These are phyloP conservation scores for Cornus suecica DNA, from an alignment of 148 eudicot species.

Conservation along the genomic window DNA sequence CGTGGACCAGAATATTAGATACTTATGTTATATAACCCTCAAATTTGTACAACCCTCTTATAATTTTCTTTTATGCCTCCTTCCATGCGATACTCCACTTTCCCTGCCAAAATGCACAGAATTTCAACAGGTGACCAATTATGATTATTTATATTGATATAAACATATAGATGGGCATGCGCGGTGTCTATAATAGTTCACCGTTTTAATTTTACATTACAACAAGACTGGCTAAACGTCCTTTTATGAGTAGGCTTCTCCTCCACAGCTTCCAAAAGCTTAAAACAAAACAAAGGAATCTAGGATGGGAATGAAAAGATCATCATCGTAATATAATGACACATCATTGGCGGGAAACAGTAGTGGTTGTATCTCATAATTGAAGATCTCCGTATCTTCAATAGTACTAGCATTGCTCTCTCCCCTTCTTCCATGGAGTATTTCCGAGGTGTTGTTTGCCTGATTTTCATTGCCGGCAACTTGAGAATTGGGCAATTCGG, in stretches of 20 bases:
- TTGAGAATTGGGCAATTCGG: not conserved
- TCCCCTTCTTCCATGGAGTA: not conserved
- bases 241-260: slow-evolving; percentile 2
- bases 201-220: not conserved
- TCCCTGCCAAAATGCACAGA: no score
- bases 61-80: no score
- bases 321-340: slow-evolving; percentile 3
- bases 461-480: not conserved
- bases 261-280: not conserved
- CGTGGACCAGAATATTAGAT: no score
- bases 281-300: slow-evolving; percentile 6
- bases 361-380: not conserved
- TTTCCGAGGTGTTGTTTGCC: not conserved
- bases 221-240: not conserved
- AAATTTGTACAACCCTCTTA: no score
- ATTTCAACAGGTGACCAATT: no score
- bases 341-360: slow-evolving; percentile 1
- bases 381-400: not conserved
- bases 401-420: not conserved
- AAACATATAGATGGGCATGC: no score
- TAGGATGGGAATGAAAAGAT: slow-evolving; percentile 11
- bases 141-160: no score
- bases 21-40: no score
- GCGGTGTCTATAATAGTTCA: no score
- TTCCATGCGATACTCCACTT: no score